Evolutionary conservation across 345 rosid genomes (phyloP).

Genomic region (Aquilaria sinensis): DNA sequence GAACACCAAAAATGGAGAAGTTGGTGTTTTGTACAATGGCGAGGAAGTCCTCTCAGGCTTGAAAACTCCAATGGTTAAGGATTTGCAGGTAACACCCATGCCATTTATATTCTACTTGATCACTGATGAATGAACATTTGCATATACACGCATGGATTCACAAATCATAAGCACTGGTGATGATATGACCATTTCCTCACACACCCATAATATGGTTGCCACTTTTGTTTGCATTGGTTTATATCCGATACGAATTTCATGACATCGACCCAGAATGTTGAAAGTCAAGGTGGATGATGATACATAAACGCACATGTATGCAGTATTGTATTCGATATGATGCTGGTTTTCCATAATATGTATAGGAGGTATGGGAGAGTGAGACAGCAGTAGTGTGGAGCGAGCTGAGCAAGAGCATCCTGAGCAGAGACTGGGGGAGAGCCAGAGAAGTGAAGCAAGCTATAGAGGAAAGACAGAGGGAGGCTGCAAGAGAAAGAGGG

Average conservation of each 20-base stretch:
- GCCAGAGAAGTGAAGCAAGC: conserved; percentile 56
- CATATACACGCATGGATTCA: no score
- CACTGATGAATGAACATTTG: no score
- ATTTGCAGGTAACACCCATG: conserved; percentile 38
- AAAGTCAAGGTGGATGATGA: no score
- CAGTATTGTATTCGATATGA: no score
- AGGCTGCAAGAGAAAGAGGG: conserved; percentile 29
- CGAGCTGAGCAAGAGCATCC: conserved; percentile 46
- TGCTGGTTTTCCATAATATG: no score
- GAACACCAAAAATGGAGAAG: conserved; percentile 41
- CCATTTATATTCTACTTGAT: neutral
- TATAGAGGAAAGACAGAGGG: conserved; percentile 60
- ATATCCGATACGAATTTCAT: neutral
- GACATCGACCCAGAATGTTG: no score
- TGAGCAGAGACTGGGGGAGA: conserved; percentile 54
- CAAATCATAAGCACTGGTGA: neutral
- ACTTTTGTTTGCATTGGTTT: no score
- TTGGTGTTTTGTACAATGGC: conserved; percentile 52
- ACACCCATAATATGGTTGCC: no score
- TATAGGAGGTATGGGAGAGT: conserved; percentile 39
- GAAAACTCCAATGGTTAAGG: conserved; percentile 52
- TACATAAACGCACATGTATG: no score
- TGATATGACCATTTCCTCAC: no score
- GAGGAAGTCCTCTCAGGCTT: conserved; percentile 41
- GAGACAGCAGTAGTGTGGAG: conserved; percentile 71